A percentile compares a stretch with the other conserved stretches of the same genome.
Evolutionary conservation across 257 asterid genomes (phyloP).

Genomic region (Solanum virginianum): DNA sequence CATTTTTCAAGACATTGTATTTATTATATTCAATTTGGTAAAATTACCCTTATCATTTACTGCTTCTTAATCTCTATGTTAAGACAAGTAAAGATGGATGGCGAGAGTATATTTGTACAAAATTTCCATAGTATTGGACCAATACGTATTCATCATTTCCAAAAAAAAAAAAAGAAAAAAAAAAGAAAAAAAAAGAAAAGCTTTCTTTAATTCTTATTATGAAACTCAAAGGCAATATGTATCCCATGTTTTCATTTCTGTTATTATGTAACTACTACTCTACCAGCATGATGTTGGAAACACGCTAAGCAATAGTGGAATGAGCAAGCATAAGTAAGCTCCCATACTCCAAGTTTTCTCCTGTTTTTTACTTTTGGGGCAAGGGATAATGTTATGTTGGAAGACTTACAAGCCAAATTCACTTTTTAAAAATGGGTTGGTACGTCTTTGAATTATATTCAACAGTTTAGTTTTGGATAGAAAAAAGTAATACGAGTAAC

Average conservation of each 20-base stretch:
- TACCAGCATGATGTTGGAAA: neutral
- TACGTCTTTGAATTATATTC: too few relatives aligned
- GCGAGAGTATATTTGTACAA: neutral
- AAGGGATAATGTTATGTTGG: neutral
- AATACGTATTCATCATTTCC: neutral
- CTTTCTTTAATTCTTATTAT: neutral
- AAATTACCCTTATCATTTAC: too few relatives aligned
- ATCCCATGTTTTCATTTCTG: neutral
- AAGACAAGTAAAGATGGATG: too few relatives aligned
- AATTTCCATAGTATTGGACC: neutral
- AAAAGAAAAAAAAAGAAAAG: too few relatives aligned
- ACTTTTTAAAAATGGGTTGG: neutral
- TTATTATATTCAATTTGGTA: too few relatives aligned
- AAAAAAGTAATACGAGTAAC: neutral
- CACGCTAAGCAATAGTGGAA: neutral
- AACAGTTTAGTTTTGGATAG: neutral
- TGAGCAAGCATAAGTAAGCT: neutral
- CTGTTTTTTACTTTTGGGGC: neutral
- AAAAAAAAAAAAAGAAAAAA: neutral
- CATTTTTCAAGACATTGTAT: too few relatives aligned
- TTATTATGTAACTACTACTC: neutral
- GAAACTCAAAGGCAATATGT: neutral
- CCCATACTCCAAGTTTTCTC: neutral
- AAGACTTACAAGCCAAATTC: neutral
- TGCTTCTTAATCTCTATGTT: too few relatives aligned